A percentile compares a stretch with the other conserved stretches of the same genome.
These are phyloP conservation scores for Scutellaria baicalensis DNA, from an alignment of 257 asterid species.

Conservation along the genomic window DNA sequence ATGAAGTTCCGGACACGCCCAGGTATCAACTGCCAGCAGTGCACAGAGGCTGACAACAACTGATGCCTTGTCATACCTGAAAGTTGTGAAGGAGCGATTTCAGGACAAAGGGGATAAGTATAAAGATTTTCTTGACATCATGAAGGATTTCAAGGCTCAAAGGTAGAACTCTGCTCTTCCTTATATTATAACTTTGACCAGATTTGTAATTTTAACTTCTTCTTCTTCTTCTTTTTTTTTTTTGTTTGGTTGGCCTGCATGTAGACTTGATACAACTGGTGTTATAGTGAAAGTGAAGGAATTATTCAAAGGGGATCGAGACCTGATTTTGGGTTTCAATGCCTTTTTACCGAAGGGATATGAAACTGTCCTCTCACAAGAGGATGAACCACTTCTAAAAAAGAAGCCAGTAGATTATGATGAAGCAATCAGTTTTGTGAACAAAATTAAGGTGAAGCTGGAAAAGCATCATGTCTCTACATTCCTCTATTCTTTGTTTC, in stretches of 20 bases:
- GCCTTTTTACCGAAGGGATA: slow-evolving; percentile 84
- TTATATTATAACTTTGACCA: neutral
- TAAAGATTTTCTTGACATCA: slow-evolving; percentile 84
- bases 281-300: slow-evolving; percentile 79
- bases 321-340: slow-evolving; percentile 91
- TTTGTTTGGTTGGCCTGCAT: slow-evolving; percentile 19
- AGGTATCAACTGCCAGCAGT: slow-evolving; percentile 67
- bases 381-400: slow-evolving; percentile 53
- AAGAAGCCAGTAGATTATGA: slow-evolving; percentile 80
- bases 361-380: slow-evolving; percentile 55
- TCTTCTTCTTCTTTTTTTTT: neutral
- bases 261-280: slow-evolving; percentile 64
- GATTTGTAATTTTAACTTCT: neutral
- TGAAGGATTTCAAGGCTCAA: slow-evolving; percentile 93
- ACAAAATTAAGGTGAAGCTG: slow-evolving; percentile 76
- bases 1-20: slow-evolving; percentile 62
- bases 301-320: slow-evolving; percentile 65
- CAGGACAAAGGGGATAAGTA: slow-evolving; percentile 72
- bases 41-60: slow-evolving; percentile 57
- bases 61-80: slow-evolving; percentile 89
- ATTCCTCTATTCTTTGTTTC: slow-evolving; percentile 3
- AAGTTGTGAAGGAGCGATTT: slow-evolving; percentile 72
- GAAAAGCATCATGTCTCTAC: slow-evolving; percentile 15
- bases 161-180: slow-evolving; percentile 35
- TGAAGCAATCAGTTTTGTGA: slow-evolving; percentile 79